phyloP scores from a whole-genome alignment of 2,329 filamentous ascomycete genomes.

The Penicillium frequentans region DNA sequence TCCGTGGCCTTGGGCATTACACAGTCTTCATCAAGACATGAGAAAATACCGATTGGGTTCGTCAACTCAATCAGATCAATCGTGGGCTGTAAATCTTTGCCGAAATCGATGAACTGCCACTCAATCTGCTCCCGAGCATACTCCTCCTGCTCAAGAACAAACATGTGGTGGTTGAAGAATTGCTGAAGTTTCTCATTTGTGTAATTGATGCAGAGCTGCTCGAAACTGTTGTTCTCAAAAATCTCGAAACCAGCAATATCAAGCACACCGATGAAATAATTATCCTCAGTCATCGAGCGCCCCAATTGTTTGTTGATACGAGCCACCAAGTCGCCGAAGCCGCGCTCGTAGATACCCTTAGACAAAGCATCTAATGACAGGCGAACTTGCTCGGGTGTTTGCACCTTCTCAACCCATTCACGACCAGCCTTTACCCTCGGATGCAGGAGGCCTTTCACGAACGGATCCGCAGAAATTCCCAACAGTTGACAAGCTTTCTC shows the following conservation, averaged over 20 bases:
- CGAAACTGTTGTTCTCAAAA: conserved; percentile 97
- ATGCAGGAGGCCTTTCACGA: conserved; percentile 84
- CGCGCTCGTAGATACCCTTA: conserved; percentile 96
- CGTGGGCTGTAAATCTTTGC: conserved; percentile 92
- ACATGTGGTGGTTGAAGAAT: conserved; percentile 99
- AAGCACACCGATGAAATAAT: conserved; percentile 93
- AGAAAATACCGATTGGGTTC: conserved; percentile 98
- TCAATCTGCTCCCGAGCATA: conserved; percentile 97
- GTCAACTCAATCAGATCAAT: conserved; percentile 95
- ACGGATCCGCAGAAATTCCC: conserved; percentile 80
- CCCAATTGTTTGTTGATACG: conserved; percentile 92
- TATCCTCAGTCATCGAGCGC: conserved; percentile 81
- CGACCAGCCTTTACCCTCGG: conserved; percentile 92
- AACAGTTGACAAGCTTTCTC: conserved; percentile 79
- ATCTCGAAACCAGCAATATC: conserved; percentile 99
- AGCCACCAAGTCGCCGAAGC: conserved; percentile 87
- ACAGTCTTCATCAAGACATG: conserved; percentile 93
- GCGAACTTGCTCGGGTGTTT: conserved; percentile 93
- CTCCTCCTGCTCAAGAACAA: conserved; percentile 96
- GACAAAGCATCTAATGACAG: conserved; percentile 86
- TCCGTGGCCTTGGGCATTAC: conserved; percentile 99
- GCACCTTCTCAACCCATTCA: conserved; percentile 98
- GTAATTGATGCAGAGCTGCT: conserved; percentile 99
- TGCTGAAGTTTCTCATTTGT: conserved; percentile 99
- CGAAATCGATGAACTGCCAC: conserved; percentile 99